A percentile compares a stretch with the other conserved stretches of the same genome.
phyloP scores from a whole-genome alignment of 805 yeast species.

The Kodamaea jinghongensis region DNA sequence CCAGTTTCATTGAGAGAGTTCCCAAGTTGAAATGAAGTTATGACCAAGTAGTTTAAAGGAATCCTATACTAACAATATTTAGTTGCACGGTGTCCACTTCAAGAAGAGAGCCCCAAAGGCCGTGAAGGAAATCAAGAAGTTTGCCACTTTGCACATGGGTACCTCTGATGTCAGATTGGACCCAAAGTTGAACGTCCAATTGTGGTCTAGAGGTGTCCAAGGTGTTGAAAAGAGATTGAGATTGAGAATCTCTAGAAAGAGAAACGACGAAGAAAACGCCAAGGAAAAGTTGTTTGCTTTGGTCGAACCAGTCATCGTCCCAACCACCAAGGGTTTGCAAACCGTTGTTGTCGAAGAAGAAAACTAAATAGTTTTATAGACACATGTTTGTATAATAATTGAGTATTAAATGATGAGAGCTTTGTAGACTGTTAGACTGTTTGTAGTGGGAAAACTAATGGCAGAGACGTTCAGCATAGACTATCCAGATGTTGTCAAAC shows the following conservation, averaged over 20 bases:
- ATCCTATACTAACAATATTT: slow-evolving; percentile 41
- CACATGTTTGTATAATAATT: slow-evolving; percentile 15
- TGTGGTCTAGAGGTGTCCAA: slow-evolving; percentile 99
- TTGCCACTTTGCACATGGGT: slow-evolving; percentile 98
- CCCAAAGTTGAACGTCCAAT: slow-evolving; percentile 96
- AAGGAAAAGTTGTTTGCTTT: slow-evolving; percentile 95
- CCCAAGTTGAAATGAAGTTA: not conserved
- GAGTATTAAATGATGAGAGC: slow-evolving; percentile 2
- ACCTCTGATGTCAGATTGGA: slow-evolving; percentile 98
- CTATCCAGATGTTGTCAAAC: too few relatives aligned
- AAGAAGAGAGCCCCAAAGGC: slow-evolving; percentile 99
- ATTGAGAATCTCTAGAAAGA: slow-evolving; percentile 98
- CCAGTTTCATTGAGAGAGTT: not conserved
- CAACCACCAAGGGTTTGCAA: slow-evolving; percentile 95
- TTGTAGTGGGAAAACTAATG: not conserved
- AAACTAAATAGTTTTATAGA: slow-evolving; percentile 11
- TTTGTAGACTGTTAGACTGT: too few relatives aligned
- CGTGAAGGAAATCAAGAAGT: slow-evolving; percentile 98
- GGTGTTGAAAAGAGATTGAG: slow-evolving; percentile 98
- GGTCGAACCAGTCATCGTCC: slow-evolving; percentile 96
- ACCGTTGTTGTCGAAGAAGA: slow-evolving; percentile 94
- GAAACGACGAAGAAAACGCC: slow-evolving; percentile 99
- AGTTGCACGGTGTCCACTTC: slow-evolving; percentile 98
- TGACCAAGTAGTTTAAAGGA: not conserved
- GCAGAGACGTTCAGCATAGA: slow-evolving; percentile 4